Evolutionary conservation across 371 early-diverging fungal genomes (phyloP).

Genomic region (Mortierella sp.): DNA sequence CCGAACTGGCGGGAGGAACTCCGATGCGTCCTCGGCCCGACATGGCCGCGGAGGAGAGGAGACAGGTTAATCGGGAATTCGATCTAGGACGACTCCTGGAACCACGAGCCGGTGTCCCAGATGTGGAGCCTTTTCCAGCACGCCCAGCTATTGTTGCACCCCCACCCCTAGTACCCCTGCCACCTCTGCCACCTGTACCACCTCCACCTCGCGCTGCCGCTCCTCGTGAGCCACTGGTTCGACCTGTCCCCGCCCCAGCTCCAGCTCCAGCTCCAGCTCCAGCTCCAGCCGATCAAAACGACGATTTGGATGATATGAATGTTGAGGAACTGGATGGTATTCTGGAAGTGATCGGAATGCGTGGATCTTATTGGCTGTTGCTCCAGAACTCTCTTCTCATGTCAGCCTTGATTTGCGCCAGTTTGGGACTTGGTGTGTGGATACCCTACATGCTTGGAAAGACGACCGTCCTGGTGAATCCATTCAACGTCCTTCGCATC

Average conservation of each 20-base stretch:
- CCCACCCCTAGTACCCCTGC: too few relatives aligned
- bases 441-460: slow-evolving; percentile 81
- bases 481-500: slow-evolving; percentile 56
- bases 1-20: slow-evolving; percentile 4
- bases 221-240: too few relatives aligned
- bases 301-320: slow-evolving; percentile 62
- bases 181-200: too few relatives aligned
- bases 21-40: slow-evolving; percentile 1
- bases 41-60: slow-evolving; percentile 10
- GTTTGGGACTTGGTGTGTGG: slow-evolving; percentile 80
- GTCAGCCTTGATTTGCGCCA: slow-evolving; percentile 75
- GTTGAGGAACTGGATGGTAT: slow-evolving; percentile 84
- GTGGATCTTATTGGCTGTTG: slow-evolving; percentile 80
- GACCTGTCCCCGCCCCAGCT: slow-evolving; percentile 17
- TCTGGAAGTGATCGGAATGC: slow-evolving; percentile 89
- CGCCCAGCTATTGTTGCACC: too few relatives aligned
- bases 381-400: slow-evolving; percentile 85
- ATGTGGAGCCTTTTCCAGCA: slow-evolving; percentile 8
- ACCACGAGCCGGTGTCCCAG: slow-evolving; percentile 3
- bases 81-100: slow-evolving; percentile 4
- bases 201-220: too few relatives aligned
- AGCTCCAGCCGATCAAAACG: slow-evolving; percentile 13
- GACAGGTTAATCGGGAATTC: slow-evolving; percentile 9
- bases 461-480: slow-evolving; percentile 62
- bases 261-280: slow-evolving; percentile 15